These are phyloP conservation scores for Trichoderma koningii DNA, from an alignment of 2,329 filamentous ascomycete species.

Conservation along the genomic window DNA sequence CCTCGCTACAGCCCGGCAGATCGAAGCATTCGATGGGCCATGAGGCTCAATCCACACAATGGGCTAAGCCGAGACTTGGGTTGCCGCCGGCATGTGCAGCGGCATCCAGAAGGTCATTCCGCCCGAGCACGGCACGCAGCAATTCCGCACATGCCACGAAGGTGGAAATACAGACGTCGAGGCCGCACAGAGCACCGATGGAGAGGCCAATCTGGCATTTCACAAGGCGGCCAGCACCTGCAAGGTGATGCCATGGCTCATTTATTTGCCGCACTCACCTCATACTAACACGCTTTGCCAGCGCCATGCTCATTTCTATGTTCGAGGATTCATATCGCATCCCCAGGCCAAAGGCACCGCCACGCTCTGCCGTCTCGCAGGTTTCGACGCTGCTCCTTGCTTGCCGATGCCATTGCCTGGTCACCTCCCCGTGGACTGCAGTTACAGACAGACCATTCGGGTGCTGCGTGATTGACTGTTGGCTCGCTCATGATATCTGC, in stretches of 20 bases:
- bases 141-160: constrained; percentile 6
- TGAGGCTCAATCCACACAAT: constrained; percentile 16
- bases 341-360: background rate
- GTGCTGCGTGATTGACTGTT: constrained; percentile 1
- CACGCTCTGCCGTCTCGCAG: constrained; percentile 1
- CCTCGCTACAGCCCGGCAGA: constrained; percentile 26
- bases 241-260: constrained; percentile 3
- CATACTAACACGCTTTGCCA: constrained; percentile 3
- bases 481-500: constrained; percentile 11
- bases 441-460: background rate
- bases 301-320: background rate
- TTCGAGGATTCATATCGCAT: background rate
- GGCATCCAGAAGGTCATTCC: background rate
- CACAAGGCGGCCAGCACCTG: constrained; percentile 2
- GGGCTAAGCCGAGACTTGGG: background rate
- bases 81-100: constrained; percentile 24
- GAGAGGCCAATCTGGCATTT: background rate
- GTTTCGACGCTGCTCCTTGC: background rate
- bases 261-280: background rate
- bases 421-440: background rate
- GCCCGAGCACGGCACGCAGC: constrained; percentile 9
- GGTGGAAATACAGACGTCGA: background rate
- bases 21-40: constrained; percentile 18
- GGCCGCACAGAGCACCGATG: background rate
- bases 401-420: background rate